phyloP scores from a whole-genome alignment of 495 filamentous ascomycete species.

The Talaromyces stipitatus region DNA sequence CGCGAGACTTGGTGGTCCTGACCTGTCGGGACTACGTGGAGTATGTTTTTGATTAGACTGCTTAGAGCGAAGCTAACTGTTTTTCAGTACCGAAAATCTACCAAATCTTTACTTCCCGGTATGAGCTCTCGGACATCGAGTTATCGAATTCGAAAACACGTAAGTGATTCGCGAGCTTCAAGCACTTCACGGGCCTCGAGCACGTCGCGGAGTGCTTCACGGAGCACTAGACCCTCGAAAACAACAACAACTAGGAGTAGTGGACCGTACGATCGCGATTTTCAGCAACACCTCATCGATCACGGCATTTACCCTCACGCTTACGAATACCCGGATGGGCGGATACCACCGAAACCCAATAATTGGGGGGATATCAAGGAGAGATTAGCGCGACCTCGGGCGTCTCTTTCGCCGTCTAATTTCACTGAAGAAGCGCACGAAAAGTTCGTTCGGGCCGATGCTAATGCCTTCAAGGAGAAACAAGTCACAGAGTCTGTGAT shows the following conservation, averaged over 20 bases:
- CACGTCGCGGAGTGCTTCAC: background rate
- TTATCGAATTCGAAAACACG: background rate
- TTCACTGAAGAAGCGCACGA: background rate
- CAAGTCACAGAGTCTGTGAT: background rate
- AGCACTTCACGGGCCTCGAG: background rate
- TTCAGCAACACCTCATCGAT: slow-evolving; percentile 17
- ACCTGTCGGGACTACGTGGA: slow-evolving; percentile 3
- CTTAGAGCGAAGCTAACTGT: background rate
- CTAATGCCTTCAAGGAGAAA: background rate
- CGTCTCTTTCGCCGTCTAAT: background rate
- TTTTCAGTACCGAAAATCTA: slow-evolving; percentile 2
- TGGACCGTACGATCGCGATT: slow-evolving; percentile 11
- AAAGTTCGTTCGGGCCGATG: background rate
- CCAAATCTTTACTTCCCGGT: background rate
- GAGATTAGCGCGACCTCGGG: slow-evolving; percentile 5
- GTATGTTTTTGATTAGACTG: background rate
- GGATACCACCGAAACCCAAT: slow-evolving; percentile 6
- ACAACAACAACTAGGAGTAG: background rate
- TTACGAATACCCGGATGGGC: slow-evolving; percentile 14
- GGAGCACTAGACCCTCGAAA: background rate
- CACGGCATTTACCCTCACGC: slow-evolving; percentile 11
- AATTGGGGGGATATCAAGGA: slow-evolving; percentile 14
- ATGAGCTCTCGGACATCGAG: background rate
- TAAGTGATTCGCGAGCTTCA: background rate
- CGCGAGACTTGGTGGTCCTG: slow-evolving; percentile 5